phyloP scores from a whole-genome alignment of 2,329 filamentous ascomycete genomes.

The Cladorrhinum sp. region DNA sequence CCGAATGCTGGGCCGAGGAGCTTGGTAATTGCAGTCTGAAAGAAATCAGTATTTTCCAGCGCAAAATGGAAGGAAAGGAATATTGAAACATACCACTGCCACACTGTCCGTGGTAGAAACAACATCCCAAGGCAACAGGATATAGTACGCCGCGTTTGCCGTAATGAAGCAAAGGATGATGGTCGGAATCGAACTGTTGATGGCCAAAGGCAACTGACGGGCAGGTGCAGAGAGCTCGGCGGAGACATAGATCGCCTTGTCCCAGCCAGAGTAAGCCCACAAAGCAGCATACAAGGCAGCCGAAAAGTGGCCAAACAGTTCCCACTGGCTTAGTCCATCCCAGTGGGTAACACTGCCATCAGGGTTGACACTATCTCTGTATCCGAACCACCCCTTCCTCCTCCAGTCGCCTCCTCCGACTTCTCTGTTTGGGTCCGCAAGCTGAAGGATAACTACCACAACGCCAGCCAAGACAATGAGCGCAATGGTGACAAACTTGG shows the following conservation, averaged over 20 bases:
- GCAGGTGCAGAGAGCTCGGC: constrained; percentile 51
- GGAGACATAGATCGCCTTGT: constrained; percentile 58
- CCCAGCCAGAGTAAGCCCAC: constrained; percentile 66
- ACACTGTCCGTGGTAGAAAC: constrained; percentile 59
- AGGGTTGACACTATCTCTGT: constrained; percentile 47
- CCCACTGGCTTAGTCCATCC: constrained; percentile 50
- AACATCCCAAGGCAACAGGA: constrained; percentile 58
- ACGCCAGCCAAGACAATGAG: constrained; percentile 49
- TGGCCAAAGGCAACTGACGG: constrained; percentile 56
- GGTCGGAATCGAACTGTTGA: constrained; percentile 58
- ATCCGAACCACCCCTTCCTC: constrained; percentile 53
- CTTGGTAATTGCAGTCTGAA: constrained; percentile 52
- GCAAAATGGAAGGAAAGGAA: neutral
- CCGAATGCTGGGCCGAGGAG: constrained; percentile 54
- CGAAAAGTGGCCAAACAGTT: constrained; percentile 57
- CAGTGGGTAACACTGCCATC: constrained; percentile 50
- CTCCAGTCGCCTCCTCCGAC: constrained; percentile 51
- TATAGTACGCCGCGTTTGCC: constrained; percentile 60
- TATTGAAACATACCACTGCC: constrained; percentile 50
- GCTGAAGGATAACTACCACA: constrained; percentile 43
- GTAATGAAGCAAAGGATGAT: constrained; percentile 58
- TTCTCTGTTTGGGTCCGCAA: constrained; percentile 35
- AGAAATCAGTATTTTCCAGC: constrained; percentile 8
- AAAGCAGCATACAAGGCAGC: constrained; percentile 60
- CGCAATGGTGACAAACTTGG: constrained; percentile 50